Conservation (phyloP, 495 filamentous ascomycete genomes). For the Aspergillus conjunctus region DNA sequence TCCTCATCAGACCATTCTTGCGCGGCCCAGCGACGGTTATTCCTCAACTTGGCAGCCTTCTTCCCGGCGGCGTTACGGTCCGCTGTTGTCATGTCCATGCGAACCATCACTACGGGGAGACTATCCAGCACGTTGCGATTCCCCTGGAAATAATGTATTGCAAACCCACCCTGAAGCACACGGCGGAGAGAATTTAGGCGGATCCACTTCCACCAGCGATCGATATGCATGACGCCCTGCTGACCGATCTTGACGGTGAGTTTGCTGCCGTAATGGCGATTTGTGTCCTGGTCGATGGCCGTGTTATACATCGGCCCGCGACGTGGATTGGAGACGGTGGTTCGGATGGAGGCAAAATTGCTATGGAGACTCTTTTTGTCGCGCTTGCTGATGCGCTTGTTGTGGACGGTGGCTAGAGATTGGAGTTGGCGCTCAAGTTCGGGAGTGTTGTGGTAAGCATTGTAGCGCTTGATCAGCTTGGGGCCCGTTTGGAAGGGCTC, state of each 20-base stretch:
- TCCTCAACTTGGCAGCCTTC: conserved; percentile 39
- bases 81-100: conserved; percentile 26
- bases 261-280: conserved; percentile 73
- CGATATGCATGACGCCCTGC: conserved; percentile 73
- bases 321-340: conserved; percentile 77
- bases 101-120: conserved; percentile 58
- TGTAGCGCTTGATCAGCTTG: conserved; percentile 63
- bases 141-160: conserved; percentile 78
- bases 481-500: conserved; percentile 54
- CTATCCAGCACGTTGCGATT: conserved; percentile 80
- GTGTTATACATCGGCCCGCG: conserved; percentile 71
- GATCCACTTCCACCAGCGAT: conserved; percentile 88
- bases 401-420: conserved; percentile 59
- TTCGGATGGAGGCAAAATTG: conserved; percentile 80
- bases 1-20: conserved; percentile 28
- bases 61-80: conserved; percentile 36
- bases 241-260: conserved; percentile 75
- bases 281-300: conserved; percentile 72
- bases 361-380: conserved; percentile 76
- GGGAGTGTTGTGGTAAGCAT: conserved; percentile 56
- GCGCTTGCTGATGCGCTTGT: conserved; percentile 73
- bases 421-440: conserved; percentile 56
- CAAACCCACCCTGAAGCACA: conserved; percentile 78
- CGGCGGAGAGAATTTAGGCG: conserved; percentile 73
- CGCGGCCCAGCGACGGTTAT: conserved; percentile 39